A percentile compares a stretch with the other conserved stretches of the same genome.
Evolutionary conservation across 1,284 basidiomycete species (phyloP).

Genomic region (Tilletiaria anomala): DNA sequence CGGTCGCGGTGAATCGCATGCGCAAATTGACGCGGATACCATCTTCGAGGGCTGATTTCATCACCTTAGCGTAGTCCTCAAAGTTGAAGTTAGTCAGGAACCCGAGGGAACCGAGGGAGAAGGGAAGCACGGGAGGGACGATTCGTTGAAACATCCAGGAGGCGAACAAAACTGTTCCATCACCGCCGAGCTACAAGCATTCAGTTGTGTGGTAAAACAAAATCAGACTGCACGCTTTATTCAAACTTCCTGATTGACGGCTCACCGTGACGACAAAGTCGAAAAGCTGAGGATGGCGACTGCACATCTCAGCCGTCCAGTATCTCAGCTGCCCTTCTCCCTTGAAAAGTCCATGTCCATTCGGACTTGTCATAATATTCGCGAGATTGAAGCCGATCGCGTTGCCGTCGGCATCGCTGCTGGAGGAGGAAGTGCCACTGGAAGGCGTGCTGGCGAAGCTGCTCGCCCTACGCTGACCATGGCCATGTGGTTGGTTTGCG

Average conservation of each 20-base stretch:
- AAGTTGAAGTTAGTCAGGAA: constrained; percentile 99
- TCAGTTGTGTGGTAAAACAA: not conserved
- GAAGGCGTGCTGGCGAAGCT: not conserved
- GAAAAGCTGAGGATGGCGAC: constrained; percentile 74
- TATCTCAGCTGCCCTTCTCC: constrained; percentile 76
- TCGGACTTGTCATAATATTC: no score
- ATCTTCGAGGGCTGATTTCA: constrained; percentile 76
- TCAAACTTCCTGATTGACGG: no score
- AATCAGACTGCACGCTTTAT: constrained; percentile 3
- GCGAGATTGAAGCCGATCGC: constrained; percentile 11
- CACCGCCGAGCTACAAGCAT: constrained; percentile 57
- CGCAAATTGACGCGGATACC: constrained; percentile 94
- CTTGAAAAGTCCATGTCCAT: constrained; percentile 1
- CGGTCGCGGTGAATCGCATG: constrained; percentile 98
- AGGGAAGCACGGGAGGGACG: constrained; percentile 91
- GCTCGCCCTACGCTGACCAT: constrained; percentile 1
- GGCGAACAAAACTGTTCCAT: constrained; percentile 95
- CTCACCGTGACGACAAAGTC: constrained; percentile 89
- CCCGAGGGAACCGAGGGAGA: constrained; percentile 93
- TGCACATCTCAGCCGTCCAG: constrained; percentile 96
- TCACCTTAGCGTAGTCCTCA: constrained; percentile 65
- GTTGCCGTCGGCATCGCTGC: constrained; percentile 5
- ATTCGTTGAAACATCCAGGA: constrained; percentile 98
- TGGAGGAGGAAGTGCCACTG: not conserved
- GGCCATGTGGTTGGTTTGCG: not conserved